Evolutionary conservation across 2,329 filamentous ascomycete species (phyloP), one percentile per base, ranked within the genome.

Genomic region (Sordariomycetes sp.): DNA sequence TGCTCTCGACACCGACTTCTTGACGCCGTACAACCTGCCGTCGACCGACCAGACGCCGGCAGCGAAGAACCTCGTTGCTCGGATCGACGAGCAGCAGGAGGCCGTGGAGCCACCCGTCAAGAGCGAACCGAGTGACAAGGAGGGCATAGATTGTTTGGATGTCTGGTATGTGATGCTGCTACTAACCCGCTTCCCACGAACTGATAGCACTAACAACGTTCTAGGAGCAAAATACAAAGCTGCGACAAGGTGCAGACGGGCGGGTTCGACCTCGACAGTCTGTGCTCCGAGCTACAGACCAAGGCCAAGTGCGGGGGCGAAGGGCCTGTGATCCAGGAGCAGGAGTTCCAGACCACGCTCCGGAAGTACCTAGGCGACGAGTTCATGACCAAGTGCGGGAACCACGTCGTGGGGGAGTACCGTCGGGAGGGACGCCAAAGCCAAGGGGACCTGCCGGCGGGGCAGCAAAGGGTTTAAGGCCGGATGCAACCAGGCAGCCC

Each of bases 241-340:
- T 95, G 91, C 71, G 86, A 90, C 60, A 91, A 88, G 69, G 94
- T 96, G 65, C 88, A 92, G 68, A 89, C 83, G 59, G 92, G 92
- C 65, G 92, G 95, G 65, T 90, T 97, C 63, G 94, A 99, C 64
- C 87, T 99, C 54, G 94, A 99, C 68, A 86, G 87, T 37, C 81
- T 99, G 25, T 99, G 94, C 74, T 88, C 88, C 4, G 92, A 99
- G 69, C 82, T 99, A 16, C 89, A 93, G 63, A 89, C 92, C 70
- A 99, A 99, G 76, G 94, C 94, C 59, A 94, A 93, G 69, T 99
- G 94, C 71, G 96, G 91, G 0, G 89, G 96, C 64, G 87, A 81
- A 20, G 93, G 94, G 18, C 90, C 95, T 14, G 90, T 96, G 20
- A 89, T 99, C 25, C 87, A 91, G 61, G 86, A 96, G 73, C 83